phyloP scores from a whole-genome alignment of 2,329 filamentous ascomycete genomes.

The Ascochyta fabae region DNA sequence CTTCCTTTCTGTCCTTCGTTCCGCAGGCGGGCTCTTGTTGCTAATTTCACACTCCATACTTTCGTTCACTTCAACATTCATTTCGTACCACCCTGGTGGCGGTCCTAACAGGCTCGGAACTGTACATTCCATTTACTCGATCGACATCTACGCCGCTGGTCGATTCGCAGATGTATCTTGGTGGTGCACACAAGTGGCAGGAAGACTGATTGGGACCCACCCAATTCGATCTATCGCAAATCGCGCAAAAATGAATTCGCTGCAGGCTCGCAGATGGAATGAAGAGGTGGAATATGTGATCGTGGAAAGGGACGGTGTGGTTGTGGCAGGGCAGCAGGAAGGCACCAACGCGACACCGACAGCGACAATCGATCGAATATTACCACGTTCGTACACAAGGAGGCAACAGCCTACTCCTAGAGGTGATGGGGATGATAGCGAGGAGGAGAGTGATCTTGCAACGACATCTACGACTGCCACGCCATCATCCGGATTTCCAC shows the following conservation, averaged over 20 bases:
- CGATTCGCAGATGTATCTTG: constrained; percentile 46
- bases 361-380: constrained; percentile 24
- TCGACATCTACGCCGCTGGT: constrained; percentile 24
- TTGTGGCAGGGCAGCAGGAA: constrained; percentile 21
- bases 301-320: constrained; percentile 31
- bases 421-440: constrained; percentile 6
- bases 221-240: constrained; percentile 29
- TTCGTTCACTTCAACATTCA: constrained; percentile 36
- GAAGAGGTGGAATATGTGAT: constrained; percentile 39
- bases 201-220: constrained; percentile 44
- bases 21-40: constrained; percentile 48
- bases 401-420: constrained; percentile 19
- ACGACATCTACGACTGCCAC: constrained; percentile 24
- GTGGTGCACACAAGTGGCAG: constrained; percentile 38
- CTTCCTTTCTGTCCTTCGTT: constrained; percentile 44
- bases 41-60: constrained; percentile 40
- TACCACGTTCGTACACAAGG: constrained; percentile 21
- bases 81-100: constrained; percentile 34
- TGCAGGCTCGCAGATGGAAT: constrained; percentile 29
- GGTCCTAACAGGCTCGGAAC: constrained; percentile 46
- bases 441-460: constrained; percentile 19
- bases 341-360: constrained; percentile 23
- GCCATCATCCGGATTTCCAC: constrained; percentile 13
- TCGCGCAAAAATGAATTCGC: constrained; percentile 39
- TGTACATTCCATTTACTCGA: constrained; percentile 16